Evolutionary conservation across 305 asterid species (phyloP), one percentile per base, ranked within the genome.

Genomic region (Solanum aculeatissimum): DNA sequence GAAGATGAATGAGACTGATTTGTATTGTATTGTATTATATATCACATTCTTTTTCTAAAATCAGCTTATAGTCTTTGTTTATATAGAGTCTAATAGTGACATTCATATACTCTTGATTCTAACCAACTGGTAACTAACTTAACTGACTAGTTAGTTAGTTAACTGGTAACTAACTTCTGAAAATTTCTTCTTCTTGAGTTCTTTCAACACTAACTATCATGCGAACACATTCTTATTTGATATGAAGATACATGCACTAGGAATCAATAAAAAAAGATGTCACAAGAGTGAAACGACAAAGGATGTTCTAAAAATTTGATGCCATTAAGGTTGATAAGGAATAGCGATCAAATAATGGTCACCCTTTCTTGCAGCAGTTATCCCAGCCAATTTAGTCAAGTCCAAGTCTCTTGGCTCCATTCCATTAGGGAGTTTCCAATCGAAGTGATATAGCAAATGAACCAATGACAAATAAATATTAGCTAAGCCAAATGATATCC

Each of bases 401-500:
- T 75, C 60, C 21, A 85, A n/a, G 18, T 85, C 87, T n/a, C 72
- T 42, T 19, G 84, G 70, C 18, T 78, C 53, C 49, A 80, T 80
- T 7, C 87, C 75, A 15, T 9, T 19, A 11, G 87, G 87, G 51
- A 85, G 72, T 43, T 85, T 53, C 85, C 87, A 85, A 6, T 47
- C 32, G 10, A 85, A 85, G 40, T 54, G 72, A 70, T 85, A 84
- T 15, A 80, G 42, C 15, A 85, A 40, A 21, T 70, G 85, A n/a
- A 47, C 83, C 68, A 85, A 68, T 2, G 83, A 35, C 51, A 81
- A 19, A 60, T 82, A 66, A 42, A 82, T 1, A 4, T 81, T 81
- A 51, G 88, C 86, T 3, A 90, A 88, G 85, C 92, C 93, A 9
- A 92, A 29, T n/a, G 92, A 84, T 49, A 89, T 86, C 8, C 94